A percentile compares a stretch with the other conserved stretches of the same genome.
Conservation (phyloP, 169 alveolate genomes). For the Fabrea salina region DNA sequence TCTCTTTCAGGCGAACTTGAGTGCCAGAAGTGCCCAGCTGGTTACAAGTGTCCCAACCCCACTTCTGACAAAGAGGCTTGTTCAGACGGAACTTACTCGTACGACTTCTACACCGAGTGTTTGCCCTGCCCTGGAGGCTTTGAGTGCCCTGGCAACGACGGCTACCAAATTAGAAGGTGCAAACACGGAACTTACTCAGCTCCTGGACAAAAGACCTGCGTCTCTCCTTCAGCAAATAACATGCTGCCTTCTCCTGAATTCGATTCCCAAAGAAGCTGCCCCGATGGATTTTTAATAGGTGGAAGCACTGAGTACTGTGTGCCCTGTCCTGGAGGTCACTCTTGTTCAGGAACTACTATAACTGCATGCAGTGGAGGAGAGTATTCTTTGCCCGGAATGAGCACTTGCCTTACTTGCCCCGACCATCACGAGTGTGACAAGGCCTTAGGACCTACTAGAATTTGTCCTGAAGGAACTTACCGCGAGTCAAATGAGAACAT, state of each 20-base stretch:
- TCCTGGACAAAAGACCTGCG: not conserved
- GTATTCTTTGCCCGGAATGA: constrained; percentile 11
- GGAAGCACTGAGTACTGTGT: not conserved
- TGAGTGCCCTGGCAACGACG: constrained; percentile 37
- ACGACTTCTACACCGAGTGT: constrained; percentile 7
- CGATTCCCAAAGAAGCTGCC: not conserved
- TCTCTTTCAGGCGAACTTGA: not conserved
- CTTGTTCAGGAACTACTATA: not conserved
- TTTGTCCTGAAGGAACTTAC: constrained; percentile 35
- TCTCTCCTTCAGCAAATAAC: not conserved
- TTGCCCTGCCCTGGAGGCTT: constrained; percentile 67
- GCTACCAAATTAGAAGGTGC: not conserved
- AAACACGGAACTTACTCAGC: constrained; percentile 6
- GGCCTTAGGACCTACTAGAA: constrained; percentile 15
- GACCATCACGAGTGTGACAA: constrained; percentile 22
- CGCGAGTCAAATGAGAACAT: constrained; percentile 2
- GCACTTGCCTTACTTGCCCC: not conserved
- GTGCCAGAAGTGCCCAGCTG: constrained; percentile 45
- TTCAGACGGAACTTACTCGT: not conserved
- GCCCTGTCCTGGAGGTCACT: constrained; percentile 27
- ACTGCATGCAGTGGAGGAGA: constrained; percentile 8
- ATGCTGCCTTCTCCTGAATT: not conserved
- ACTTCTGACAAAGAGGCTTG: not conserved
- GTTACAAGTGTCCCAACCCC: constrained; percentile 31
- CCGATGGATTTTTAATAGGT: not conserved